Evolutionary conservation across 331 rosid genomes (phyloP).

Genomic region (Spiraea crenata): DNA sequence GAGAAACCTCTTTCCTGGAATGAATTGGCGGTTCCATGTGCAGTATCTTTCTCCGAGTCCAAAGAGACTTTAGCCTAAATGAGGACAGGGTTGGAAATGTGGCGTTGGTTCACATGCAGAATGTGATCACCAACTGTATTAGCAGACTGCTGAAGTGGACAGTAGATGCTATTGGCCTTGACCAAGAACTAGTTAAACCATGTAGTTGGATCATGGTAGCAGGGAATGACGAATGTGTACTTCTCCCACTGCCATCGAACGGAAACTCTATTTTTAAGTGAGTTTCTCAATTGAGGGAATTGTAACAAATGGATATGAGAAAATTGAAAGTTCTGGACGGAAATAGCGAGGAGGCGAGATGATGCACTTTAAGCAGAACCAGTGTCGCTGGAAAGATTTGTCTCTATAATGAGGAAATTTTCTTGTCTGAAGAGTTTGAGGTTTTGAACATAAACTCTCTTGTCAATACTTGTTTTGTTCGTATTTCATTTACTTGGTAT

Average conservation of each 20-base stretch:
- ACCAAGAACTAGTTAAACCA: slow-evolving; percentile 42
- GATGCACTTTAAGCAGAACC: slow-evolving; percentile 49
- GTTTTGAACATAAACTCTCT: slow-evolving; percentile 51
- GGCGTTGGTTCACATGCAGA: slow-evolving; percentile 39
- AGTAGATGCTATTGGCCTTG: slow-evolving; percentile 44
- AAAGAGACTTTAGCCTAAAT: slow-evolving; percentile 41
- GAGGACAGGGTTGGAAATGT: slow-evolving; percentile 41
- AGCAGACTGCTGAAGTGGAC: slow-evolving; percentile 38
- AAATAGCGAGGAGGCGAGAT: slow-evolving; percentile 81
- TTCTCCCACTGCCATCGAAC: slow-evolving; percentile 42
- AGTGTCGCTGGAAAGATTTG: slow-evolving; percentile 47
- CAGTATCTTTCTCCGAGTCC: slow-evolving; percentile 46
- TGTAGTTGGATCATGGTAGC: slow-evolving; percentile 37
- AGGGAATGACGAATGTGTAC: slow-evolving; percentile 48
- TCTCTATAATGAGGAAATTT: slow-evolving; percentile 44
- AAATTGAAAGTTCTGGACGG: slow-evolving; percentile 51
- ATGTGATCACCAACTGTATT: slow-evolving; percentile 31
- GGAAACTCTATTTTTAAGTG: slow-evolving; percentile 74
- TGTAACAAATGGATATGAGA: slow-evolving; percentile 67
- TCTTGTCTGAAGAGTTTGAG: slow-evolving; percentile 58
- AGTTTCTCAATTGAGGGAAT: slow-evolving; percentile 70
- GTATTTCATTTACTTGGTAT: background rate
- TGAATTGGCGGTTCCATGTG: slow-evolving; percentile 40
- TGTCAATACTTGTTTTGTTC: background rate
- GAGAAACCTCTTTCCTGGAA: slow-evolving; percentile 37